These are phyloP conservation scores for Solanum virginianum DNA, from an alignment of 257 asterid genomes.

Conservation along the genomic window DNA sequence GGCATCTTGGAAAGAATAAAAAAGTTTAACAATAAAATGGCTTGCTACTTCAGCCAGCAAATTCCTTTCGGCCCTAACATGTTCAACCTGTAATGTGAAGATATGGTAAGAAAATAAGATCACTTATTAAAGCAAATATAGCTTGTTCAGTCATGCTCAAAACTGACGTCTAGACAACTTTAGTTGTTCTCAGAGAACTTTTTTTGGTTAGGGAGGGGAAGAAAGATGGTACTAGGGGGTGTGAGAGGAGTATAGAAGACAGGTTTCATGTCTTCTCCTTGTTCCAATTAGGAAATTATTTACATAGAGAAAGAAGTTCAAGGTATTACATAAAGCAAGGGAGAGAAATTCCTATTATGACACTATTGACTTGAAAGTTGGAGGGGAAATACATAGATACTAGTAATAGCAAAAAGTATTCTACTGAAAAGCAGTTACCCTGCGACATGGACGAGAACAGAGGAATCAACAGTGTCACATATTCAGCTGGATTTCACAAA, in stretches of 20 bases:
- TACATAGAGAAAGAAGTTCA: background rate
- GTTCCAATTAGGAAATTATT: background rate
- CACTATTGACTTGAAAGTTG: background rate
- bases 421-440: background rate
- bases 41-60: slow-evolving; percentile 84
- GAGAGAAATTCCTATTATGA: background rate
- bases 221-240: background rate
- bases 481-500: background rate
- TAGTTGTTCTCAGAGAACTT: background rate
- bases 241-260: background rate
- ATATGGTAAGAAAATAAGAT: background rate
- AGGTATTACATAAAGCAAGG: background rate
- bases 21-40: slow-evolving; percentile 63
- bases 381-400: background rate
- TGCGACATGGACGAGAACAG: background rate
- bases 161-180: background rate
- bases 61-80: slow-evolving; percentile 86
- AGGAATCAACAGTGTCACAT: background rate
- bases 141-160: background rate
- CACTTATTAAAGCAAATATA: background rate
- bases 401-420: background rate
- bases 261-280: background rate
- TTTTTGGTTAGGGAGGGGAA: background rate
- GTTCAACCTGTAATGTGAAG: slow-evolving; percentile 54
- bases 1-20: slow-evolving; percentile 79